Evolutionary conservation across 768 basidiomycete species (phyloP).

Genomic region (Mycena galericulata): DNA sequence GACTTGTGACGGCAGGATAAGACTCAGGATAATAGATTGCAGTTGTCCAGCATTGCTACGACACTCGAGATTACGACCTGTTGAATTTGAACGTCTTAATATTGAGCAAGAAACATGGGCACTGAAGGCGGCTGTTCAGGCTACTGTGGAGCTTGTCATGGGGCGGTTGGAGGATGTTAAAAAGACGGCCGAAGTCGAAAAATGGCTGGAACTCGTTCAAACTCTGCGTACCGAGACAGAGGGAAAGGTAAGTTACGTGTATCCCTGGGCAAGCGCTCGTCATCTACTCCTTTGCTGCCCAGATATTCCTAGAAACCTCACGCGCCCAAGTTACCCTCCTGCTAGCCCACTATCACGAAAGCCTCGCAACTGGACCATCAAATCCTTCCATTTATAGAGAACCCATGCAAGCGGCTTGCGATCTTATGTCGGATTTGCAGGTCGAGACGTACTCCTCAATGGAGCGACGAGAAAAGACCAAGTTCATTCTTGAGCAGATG

Average conservation of each 20-base stretch:
- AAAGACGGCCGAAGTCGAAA: constrained; percentile 71
- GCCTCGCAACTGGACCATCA: constrained; percentile 60
- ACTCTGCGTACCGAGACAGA: constrained; percentile 93
- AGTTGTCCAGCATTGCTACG: constrained; percentile 77
- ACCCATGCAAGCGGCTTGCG: constrained; percentile 87
- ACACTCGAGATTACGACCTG: constrained; percentile 74
- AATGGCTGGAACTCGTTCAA: constrained; percentile 90
- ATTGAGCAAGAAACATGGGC: constrained; percentile 96
- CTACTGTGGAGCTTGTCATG: constrained; percentile 91
- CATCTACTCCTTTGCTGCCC: not conserved
- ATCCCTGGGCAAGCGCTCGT: not conserved
- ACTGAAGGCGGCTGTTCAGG: constrained; percentile 91
- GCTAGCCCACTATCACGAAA: constrained; percentile 89
- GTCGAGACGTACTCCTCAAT: constrained; percentile 99
- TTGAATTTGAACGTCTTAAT: constrained; percentile 76
- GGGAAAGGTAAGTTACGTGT: constrained; percentile 89
- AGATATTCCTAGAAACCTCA: constrained; percentile 94
- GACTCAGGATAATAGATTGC: no score
- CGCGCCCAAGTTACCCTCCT: constrained; percentile 93
- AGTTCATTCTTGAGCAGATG: constrained; percentile 99
- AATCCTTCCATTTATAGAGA: constrained; percentile 67
- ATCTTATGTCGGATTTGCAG: constrained; percentile 93
- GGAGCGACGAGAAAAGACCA: constrained; percentile 97
- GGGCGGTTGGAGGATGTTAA: constrained; percentile 85
- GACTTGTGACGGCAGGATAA: constrained; percentile 85